Evolutionary conservation across 2,329 filamentous ascomycete species (phyloP).

Genomic region (Trichoderma sp.): DNA sequence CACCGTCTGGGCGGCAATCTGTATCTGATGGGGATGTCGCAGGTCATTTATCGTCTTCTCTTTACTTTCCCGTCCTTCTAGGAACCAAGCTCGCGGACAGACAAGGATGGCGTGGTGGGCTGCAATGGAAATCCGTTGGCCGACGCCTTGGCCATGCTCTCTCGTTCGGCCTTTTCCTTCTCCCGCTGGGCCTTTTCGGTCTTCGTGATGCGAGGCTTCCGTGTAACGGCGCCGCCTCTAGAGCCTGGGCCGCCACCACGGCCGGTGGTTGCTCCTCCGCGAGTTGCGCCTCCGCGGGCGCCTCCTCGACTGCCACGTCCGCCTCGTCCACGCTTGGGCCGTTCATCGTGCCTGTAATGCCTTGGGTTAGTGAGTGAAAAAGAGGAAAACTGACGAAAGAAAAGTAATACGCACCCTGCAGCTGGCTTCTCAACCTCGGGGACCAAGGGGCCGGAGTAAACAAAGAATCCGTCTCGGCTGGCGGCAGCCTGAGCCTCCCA

Average conservation of each 20-base stretch:
- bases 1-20: not conserved
- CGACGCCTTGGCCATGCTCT: conserved; percentile 51
- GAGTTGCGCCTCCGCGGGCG: conserved; percentile 64
- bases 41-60: not conserved
- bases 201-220: conserved; percentile 86
- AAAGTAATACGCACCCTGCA: conserved; percentile 49
- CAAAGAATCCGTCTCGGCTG: conserved; percentile 95
- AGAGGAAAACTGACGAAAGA: not conserved
- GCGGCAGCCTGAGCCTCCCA: conserved; percentile 97
- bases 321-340: conserved; percentile 68
- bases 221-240: conserved; percentile 70
- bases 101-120: conserved; percentile 43
- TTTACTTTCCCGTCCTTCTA: conserved; percentile 28
- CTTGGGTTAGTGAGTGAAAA: conserved; percentile 32
- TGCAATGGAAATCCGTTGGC: conserved; percentile 44
- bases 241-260: conserved; percentile 65
- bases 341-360: conserved; percentile 67
- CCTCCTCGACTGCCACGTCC: conserved; percentile 54
- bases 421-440: conserved; percentile 79
- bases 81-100: conserved; percentile 44
- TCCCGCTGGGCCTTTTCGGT: conserved; percentile 81
- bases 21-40: not conserved
- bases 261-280: conserved; percentile 51
- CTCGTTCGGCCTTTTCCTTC: conserved; percentile 76
- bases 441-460: conserved; percentile 90